Percentiles rank a stretch among this genome's conserved stretches.
Conservation (phyloP, 768 basidiomycete species). For the Pleurotus tuber-regium region DNA sequence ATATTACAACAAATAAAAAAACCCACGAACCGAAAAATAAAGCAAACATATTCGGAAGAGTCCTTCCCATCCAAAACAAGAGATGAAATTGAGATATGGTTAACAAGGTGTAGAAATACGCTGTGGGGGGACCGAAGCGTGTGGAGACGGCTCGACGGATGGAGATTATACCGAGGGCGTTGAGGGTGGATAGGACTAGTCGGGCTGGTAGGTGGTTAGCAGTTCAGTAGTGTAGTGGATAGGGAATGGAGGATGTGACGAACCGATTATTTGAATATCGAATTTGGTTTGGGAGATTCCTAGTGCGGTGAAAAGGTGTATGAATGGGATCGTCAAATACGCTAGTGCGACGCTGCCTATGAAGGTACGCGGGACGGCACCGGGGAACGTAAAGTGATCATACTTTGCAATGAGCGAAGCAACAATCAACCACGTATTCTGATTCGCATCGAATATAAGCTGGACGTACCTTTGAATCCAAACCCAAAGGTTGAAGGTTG, state of each 20-base stretch:
- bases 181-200: slow-evolving; percentile 63
- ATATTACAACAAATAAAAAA: slow-evolving; percentile 4
- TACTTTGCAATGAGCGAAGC: slow-evolving; percentile 47
- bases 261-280: slow-evolving; percentile 70
- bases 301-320: slow-evolving; percentile 36
- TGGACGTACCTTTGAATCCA: too few species aligned
- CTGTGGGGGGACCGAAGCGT: slow-evolving; percentile 61
- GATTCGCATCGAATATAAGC: too few species aligned
- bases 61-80: slow-evolving; percentile 91
- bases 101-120: slow-evolving; percentile 63
- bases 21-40: slow-evolving; percentile 65
- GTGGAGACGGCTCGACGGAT: slow-evolving; percentile 59
- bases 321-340: slow-evolving; percentile 47
- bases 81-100: slow-evolving; percentile 86
- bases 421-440: background rate
- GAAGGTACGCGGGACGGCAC: slow-evolving; percentile 88
- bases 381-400: slow-evolving; percentile 87
- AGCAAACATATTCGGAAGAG: slow-evolving; percentile 94
- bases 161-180: slow-evolving; percentile 59
- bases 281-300: slow-evolving; percentile 54
- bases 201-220: slow-evolving; percentile 58
- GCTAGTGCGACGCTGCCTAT: slow-evolving; percentile 73
- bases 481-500: too few species aligned
- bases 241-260: slow-evolving; percentile 21
- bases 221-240: too few species aligned